Percentiles rank a stretch among this genome's conserved stretches.
Evolutionary conservation across 1,139 yeast genomes (phyloP).

Genomic region (Blastobotrys arbuscula): DNA sequence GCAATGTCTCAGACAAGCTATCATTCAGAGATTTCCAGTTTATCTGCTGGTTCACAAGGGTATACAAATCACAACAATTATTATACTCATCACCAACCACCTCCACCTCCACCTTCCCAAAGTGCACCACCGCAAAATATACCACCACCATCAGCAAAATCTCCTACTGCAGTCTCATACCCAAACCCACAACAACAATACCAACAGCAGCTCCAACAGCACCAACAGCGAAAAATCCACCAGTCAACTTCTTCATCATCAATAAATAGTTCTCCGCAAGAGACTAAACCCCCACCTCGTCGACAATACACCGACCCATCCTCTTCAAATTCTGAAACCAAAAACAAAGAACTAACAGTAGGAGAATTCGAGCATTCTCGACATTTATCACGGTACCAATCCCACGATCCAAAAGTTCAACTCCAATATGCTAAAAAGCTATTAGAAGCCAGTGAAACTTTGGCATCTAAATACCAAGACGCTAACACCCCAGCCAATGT

Average conservation of each 20-base stretch:
- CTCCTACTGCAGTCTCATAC: too few species aligned
- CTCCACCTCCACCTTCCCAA: constrained; percentile 8
- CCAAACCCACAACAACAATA: constrained; percentile 6
- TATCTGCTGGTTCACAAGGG: neutral
- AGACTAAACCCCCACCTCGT: constrained; percentile 26
- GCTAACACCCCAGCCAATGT: constrained; percentile 28
- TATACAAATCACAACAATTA: neutral
- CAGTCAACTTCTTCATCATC: neutral
- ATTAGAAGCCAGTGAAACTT: constrained; percentile 32
- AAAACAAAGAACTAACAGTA: constrained; percentile 23
- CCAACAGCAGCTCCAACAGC: constrained; percentile 9
- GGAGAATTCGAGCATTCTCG: constrained; percentile 31
- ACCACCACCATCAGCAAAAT: constrained; percentile 11
- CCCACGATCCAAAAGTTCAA: constrained; percentile 31
- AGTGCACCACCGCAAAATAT: constrained; percentile 6
- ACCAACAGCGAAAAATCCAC: neutral
- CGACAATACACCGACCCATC: constrained; percentile 23
- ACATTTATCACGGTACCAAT: constrained; percentile 26
- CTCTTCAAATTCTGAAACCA: constrained; percentile 11
- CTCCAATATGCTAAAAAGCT: constrained; percentile 37
- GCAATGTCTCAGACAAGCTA: constrained; percentile 9
- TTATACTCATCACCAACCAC: constrained; percentile 3
- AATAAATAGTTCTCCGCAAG: constrained; percentile 4
- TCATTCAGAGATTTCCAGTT: neutral
- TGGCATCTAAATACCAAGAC: constrained; percentile 31